A percentile compares a stretch with the other conserved stretches of the same genome.
Evolutionary conservation across 2,329 filamentous ascomycete species (phyloP).

Genomic region (Nothomitra cinnamomea): DNA sequence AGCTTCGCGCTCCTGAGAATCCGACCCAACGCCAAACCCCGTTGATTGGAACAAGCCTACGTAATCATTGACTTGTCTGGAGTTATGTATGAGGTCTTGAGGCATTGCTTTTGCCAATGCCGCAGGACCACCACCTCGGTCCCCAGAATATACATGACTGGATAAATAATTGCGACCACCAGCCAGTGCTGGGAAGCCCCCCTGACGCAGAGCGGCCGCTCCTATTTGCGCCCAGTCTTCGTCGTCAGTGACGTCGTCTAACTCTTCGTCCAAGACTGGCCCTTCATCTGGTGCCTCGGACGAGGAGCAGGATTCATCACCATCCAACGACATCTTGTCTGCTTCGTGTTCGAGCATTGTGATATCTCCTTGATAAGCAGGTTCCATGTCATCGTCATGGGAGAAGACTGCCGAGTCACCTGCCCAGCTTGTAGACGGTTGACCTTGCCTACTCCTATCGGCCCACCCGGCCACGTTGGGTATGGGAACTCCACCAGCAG

Average conservation of each 20-base stretch:
- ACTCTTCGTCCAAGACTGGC: conserved; percentile 49
- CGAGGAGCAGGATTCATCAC: conserved; percentile 50
- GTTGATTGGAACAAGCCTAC: conserved; percentile 16
- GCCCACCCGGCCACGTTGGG: conserved; percentile 28
- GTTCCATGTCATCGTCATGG: conserved; percentile 43
- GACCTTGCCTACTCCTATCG: background rate
- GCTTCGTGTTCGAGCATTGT: conserved; percentile 69
- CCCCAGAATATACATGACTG: conserved; percentile 31
- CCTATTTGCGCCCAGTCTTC: conserved; percentile 91
- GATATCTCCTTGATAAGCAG: conserved; percentile 38
- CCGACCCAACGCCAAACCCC: conserved; percentile 25
- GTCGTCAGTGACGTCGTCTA: conserved; percentile 79
- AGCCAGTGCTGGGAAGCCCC: conserved; percentile 25
- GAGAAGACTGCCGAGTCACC: conserved; percentile 62
- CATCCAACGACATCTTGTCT: conserved; percentile 82
- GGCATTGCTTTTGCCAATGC: conserved; percentile 20
- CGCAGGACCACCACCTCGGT: conserved; percentile 20
- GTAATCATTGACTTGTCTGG: conserved; percentile 12
- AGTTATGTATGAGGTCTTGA: background rate
- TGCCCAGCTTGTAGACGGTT: conserved; percentile 38
- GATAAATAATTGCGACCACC: conserved; percentile 25
- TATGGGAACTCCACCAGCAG: conserved; percentile 28
- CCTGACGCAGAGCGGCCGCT: conserved; percentile 63
- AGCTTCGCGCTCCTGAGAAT: conserved; percentile 64
- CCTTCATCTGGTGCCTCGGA: conserved; percentile 56